These are phyloP conservation scores for Peribolospora baueri DNA, from an alignment of 768 basidiomycete species.

Conservation along the genomic window DNA sequence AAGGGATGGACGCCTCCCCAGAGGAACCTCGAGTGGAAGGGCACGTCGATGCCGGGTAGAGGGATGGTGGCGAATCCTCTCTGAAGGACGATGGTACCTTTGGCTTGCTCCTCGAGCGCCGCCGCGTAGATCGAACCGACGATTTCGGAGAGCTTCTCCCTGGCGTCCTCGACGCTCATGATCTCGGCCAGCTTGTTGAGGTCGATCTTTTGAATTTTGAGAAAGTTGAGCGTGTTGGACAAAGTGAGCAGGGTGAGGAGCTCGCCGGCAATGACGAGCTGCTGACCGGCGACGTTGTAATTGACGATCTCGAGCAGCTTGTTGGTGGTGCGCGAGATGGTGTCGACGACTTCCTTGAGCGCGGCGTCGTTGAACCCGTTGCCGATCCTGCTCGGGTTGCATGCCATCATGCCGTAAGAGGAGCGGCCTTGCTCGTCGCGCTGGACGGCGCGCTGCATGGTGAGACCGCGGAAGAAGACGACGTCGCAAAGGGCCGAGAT, in stretches of 20 bases:
- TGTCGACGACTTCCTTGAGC: conserved; percentile 88
- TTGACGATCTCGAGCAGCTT: conserved; percentile 94
- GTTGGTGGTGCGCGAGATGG: conserved; percentile 48
- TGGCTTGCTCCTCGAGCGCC: conserved; percentile 45
- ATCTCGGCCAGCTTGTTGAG: conserved; percentile 57
- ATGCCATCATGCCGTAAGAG: conserved; percentile 98
- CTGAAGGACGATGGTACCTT: conserved; percentile 80
- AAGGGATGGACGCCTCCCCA: conserved; percentile 38
- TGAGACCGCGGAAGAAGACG: conserved; percentile 98
- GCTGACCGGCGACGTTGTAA: conserved; percentile 55
- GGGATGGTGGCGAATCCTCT: conserved; percentile 92
- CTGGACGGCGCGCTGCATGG: conserved; percentile 98
- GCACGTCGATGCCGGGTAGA: conserved; percentile 83
- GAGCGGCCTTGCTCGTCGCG: conserved; percentile 79
- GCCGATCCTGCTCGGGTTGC: conserved; percentile 85
- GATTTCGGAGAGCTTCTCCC: conserved; percentile 83
- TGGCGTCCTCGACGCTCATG: conserved; percentile 73
- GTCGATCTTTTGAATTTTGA: conserved; percentile 68
- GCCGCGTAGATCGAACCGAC: conserved; percentile 52
- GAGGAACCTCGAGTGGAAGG: conserved; percentile 96
- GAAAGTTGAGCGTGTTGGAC: conserved; percentile 57
- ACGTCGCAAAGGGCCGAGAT: conserved; percentile 90
- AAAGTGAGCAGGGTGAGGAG: conserved; percentile 74
- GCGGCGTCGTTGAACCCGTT: conserved; percentile 84
- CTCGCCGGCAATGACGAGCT: conserved; percentile 98